Conservation (phyloP, 2,329 filamentous ascomycete genomes). For the Trichophyton mentagrophytes region DNA sequence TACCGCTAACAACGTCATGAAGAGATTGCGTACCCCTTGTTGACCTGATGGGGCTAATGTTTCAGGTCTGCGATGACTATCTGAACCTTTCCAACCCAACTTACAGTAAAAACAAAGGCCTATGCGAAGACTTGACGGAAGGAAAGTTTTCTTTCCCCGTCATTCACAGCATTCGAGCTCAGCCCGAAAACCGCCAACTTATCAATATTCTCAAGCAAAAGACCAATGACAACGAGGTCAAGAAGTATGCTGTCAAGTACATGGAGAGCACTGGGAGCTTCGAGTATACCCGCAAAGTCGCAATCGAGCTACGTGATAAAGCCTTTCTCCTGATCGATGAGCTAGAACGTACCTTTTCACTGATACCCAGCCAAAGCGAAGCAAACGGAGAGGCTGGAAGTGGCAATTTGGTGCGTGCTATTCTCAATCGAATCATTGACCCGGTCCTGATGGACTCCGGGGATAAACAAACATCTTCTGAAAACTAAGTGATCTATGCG, state of each 20-base stretch:
- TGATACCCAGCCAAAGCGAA: not conserved
- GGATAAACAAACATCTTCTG: not conserved
- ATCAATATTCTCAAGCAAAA: slow-evolving; percentile 83
- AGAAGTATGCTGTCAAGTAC: slow-evolving; percentile 74
- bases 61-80: slow-evolving; percentile 50
- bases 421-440: slow-evolving; percentile 54
- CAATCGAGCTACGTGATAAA: slow-evolving; percentile 41
- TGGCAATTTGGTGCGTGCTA: slow-evolving; percentile 52
- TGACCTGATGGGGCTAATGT: slow-evolving; percentile 30
- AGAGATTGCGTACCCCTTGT: slow-evolving; percentile 47
- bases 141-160: slow-evolving; percentile 21
- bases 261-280: slow-evolving; percentile 88
- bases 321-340: slow-evolving; percentile 4
- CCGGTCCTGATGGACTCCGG: slow-evolving; percentile 20
- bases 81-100: slow-evolving; percentile 55
- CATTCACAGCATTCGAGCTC: slow-evolving; percentile 30
- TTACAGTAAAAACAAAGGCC: slow-evolving; percentile 72
- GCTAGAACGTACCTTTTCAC: not conserved
- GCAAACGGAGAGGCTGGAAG: slow-evolving; percentile 30
- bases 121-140: slow-evolving; percentile 41
- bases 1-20: slow-evolving; percentile 4
- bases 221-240: slow-evolving; percentile 67
- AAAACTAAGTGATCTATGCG: not conserved
- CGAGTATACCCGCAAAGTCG: slow-evolving; percentile 61
- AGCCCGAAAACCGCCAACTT: slow-evolving; percentile 51